Evolutionary conservation across 2,329 filamentous ascomycete species (phyloP).

Genomic region (Epichloe baconii): DNA sequence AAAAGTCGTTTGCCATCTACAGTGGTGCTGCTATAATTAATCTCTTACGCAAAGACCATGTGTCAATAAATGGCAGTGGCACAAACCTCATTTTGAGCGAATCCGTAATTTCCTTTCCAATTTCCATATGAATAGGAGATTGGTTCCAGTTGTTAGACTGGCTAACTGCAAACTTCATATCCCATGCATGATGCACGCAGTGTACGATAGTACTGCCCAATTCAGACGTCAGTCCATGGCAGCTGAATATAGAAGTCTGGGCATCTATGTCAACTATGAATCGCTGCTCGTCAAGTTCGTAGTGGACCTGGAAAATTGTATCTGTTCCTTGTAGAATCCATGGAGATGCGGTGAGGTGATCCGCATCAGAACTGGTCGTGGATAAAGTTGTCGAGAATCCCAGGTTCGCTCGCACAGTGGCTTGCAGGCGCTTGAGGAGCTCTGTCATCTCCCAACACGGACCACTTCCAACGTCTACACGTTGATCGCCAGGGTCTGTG

Average conservation of each 20-base stretch:
- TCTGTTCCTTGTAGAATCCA: conserved; percentile 11
- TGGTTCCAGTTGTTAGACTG: conserved; percentile 5
- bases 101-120: conserved; percentile 11
- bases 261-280: conserved; percentile 17
- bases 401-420: conserved; percentile 4
- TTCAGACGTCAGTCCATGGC: conserved; percentile 9
- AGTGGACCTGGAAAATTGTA: conserved; percentile 16
- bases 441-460: conserved; percentile 8
- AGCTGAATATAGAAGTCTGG: conserved; percentile 12
- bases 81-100: conserved; percentile 16
- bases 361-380: conserved; percentile 14
- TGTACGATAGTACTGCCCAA: conserved; percentile 16
- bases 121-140: conserved; percentile 8
- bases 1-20: conserved; percentile 10
- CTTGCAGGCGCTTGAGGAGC: conserved; percentile 1
- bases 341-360: neutral
- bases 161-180: conserved; percentile 15
- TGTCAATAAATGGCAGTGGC: neutral
- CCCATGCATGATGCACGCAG: conserved; percentile 19
- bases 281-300: conserved; percentile 2
- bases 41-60: too few relatives aligned
- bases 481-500: conserved; percentile 8
- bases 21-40: conserved; percentile 6
- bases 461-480: conserved; percentile 11
- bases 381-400: conserved; percentile 18